Evolutionary conservation across 352 stramenopile species (phyloP), one percentile per base, ranked within the genome.

Genomic region (Globisporangium alternatum): DNA sequence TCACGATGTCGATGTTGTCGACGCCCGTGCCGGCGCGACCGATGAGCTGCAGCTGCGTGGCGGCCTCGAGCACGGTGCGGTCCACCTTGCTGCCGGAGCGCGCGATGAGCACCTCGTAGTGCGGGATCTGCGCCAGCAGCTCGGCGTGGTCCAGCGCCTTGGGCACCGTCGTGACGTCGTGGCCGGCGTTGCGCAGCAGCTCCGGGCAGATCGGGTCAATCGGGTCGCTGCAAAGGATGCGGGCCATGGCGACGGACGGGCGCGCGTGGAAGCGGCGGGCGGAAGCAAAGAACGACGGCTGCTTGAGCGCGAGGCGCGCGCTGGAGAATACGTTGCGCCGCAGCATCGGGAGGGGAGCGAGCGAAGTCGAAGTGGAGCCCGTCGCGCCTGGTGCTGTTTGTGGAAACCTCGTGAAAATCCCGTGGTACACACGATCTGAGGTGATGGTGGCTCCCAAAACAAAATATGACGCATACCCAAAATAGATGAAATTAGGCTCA

Each of bases 1-100:
- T 81, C 45, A 93, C 76, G 44, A 98, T 79, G 75, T 98, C 90
- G 65, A 98, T 98, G 79, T 98, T 98, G 81, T 98, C 93, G 31
- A 97, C 84, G 66, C 93, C 91, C 37, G 91, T 97, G 55, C 92
- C 91, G 53, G 91, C 91, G 64, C 91, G 84, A 7, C 88, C 93
- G 58, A 98, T 94, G 63, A 98, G 78, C 68, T 89, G 80, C 57
- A 97, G 72, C 7, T 65, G 55, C 15, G 65, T 53, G 19, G 70
- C 84, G 8, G 84, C 85, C 13, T 91, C 86, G 49, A 94, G 71
- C 31, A 93, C 78, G 6, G 80, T 64, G 52, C 85, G 76, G 63
- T 89, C 81, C 25, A 97, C 88, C n/a, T 83, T 78, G 37, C 79
- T 94, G 63, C 75, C 86, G 1, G 85, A 96, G 63, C 86, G 82